Conservation (phyloP, 2,329 filamentous ascomycete genomes). For the Aspergillus awamori region DNA sequence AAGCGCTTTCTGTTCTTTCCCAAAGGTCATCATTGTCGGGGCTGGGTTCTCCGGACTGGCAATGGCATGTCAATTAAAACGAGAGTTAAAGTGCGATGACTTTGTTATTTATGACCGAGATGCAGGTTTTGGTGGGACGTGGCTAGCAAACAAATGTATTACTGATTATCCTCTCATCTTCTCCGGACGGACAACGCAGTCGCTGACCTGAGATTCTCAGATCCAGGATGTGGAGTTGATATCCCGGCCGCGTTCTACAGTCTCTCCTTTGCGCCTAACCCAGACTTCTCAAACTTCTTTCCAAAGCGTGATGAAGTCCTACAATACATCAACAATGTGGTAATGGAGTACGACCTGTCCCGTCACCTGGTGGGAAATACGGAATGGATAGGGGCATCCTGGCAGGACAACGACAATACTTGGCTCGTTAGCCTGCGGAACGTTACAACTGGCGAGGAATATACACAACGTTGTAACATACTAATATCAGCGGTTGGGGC, state of each 20-base stretch:
- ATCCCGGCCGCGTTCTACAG: slow-evolving; percentile 19
- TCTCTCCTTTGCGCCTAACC: slow-evolving; percentile 18
- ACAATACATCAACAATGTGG: slow-evolving; percentile 13
- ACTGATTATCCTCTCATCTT: background rate
- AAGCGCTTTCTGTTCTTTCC: background rate
- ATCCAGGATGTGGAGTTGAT: slow-evolving; percentile 21
- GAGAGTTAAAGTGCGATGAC: slow-evolving; percentile 12
- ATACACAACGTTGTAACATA: slow-evolving; percentile 10
- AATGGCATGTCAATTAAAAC: slow-evolving; percentile 18
- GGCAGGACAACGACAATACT: slow-evolving; percentile 11
- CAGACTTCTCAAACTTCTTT: slow-evolving; percentile 11
- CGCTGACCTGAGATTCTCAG: background rate
- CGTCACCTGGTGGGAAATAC: slow-evolving; percentile 12
- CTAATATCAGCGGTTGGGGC: slow-evolving; percentile 22
- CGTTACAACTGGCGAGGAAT: slow-evolving; percentile 1
- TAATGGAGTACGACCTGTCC: background rate
- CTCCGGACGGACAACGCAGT: background rate
- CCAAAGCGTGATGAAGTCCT: slow-evolving; percentile 16
- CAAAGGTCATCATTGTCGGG: slow-evolving; percentile 16
- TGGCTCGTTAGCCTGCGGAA: slow-evolving; percentile 15
- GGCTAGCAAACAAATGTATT: slow-evolving; percentile 18
- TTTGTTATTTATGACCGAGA: slow-evolving; percentile 16
- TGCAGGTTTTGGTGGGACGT: slow-evolving; percentile 11
- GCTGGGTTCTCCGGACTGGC: slow-evolving; percentile 18
- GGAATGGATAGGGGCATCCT: slow-evolving; percentile 17